phyloP scores from a whole-genome alignment of 2,329 filamentous ascomycete genomes.

The Tolypocladium tropicale region DNA sequence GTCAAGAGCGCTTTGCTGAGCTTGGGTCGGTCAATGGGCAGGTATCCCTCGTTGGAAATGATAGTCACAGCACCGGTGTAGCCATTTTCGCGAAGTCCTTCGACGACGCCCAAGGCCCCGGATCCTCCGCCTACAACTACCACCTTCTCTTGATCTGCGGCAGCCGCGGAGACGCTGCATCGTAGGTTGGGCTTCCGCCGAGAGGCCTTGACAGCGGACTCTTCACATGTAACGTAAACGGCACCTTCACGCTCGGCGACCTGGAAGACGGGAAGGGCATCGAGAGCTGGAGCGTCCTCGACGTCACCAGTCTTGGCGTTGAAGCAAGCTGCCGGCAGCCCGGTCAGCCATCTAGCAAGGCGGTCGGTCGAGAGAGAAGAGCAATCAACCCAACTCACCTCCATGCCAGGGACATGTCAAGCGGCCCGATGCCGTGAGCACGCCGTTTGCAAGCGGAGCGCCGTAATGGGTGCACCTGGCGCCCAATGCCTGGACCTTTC shows the following conservation, averaged over 20 bases:
- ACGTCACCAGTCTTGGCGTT: slow-evolving; percentile 82
- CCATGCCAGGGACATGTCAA: slow-evolving; percentile 96
- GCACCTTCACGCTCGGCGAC: slow-evolving; percentile 71
- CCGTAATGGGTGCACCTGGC: slow-evolving; percentile 88
- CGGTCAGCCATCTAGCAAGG: background rate
- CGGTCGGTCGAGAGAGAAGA: too few relatives aligned
- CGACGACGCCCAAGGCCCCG: slow-evolving; percentile 70
- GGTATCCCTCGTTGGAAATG: slow-evolving; percentile 73
- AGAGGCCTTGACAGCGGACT: slow-evolving; percentile 66
- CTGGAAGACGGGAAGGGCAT: slow-evolving; percentile 75
- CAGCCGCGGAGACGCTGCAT: slow-evolving; percentile 44
- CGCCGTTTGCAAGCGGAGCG: slow-evolving; percentile 76
- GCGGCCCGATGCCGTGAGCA: slow-evolving; percentile 70
- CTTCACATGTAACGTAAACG: slow-evolving; percentile 75
- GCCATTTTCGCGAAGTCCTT: slow-evolving; percentile 72
- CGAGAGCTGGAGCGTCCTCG: slow-evolving; percentile 85
- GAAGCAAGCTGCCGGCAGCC: slow-evolving; percentile 63
- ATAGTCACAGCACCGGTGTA: slow-evolving; percentile 73
- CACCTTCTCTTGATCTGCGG: slow-evolving; percentile 49
- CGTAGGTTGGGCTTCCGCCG: slow-evolving; percentile 64
- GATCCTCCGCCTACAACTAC: slow-evolving; percentile 86
- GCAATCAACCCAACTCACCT: slow-evolving; percentile 45
- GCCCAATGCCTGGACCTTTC: slow-evolving; percentile 68
- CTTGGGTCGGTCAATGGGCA: slow-evolving; percentile 89
- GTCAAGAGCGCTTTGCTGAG: slow-evolving; percentile 86